Base-by-base conservation (phyloP, 1,284 basidiomycete species). In the Ustilago nuda region DNA sequence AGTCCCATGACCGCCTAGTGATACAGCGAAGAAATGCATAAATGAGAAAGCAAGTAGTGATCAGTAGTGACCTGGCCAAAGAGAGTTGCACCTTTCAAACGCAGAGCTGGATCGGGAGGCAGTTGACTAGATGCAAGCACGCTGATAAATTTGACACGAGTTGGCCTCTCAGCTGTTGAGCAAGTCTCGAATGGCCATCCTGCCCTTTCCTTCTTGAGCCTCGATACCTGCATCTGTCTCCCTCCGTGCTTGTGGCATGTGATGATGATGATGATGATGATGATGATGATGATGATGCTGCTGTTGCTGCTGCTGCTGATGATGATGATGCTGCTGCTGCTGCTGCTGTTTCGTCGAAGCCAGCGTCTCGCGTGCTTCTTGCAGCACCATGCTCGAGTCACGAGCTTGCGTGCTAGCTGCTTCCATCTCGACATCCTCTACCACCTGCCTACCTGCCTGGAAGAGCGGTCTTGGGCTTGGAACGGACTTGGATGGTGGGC, bases 131-230 rank as follows among this genome's bases (percentile, higher is more conserved):
- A 35, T 19, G 35, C 39, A 5, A 50, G 33, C 13, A 30, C 46
- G 23, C 48, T 48, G 48, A 52, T 59, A 17, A 4, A n/a, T 59
- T 27, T 48, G 36, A 51, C 52, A 54, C 8, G 32, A 15, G 5
- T 57, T 4, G 2, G 33, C 57, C 52, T 33, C 30, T 71, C 37
- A 75, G 57, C 67, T 67, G 58, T 75, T 75, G 51, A 76, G 73
- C 61, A 76, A 53, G 3, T 58, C 73, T 11, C 73, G 73, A 41
- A 76, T 76, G 8, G 60, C 68, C 73, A 76, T 76, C 32, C 68
- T 56, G 15, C 64, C 64, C 5, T 58, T 39, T 19, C 73, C 61
- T 0, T 76, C 73, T 12, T 59, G 27, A 3, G 51, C 17, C 1
- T 74, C 67, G 8, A 27, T 53, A 8, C 33, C 30, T 23, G 35